phyloP scores from a whole-genome alignment of 345 rosid species.

The Fremontodendron californicum region DNA sequence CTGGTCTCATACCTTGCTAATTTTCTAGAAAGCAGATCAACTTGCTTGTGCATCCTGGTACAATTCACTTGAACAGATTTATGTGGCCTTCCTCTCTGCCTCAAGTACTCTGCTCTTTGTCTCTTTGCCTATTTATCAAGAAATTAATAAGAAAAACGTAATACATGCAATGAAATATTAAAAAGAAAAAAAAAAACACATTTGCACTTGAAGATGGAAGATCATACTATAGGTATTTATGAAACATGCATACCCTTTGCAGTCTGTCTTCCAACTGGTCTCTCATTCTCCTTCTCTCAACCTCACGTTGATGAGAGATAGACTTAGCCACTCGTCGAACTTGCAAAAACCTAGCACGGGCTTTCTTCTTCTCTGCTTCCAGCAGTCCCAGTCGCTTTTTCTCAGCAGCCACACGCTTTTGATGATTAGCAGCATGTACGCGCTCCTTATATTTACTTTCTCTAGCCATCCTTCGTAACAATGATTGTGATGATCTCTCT shows the following conservation, averaged over 20 bases:
- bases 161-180: background rate
- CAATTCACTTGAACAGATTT: slow-evolving; percentile 42
- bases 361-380: slow-evolving; percentile 89
- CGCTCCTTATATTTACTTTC: slow-evolving; percentile 91
- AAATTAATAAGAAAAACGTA: slow-evolving; percentile 10
- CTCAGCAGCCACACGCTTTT: slow-evolving; percentile 92
- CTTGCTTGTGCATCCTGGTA: slow-evolving; percentile 60
- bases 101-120: slow-evolving; percentile 83
- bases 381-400: slow-evolving; percentile 77
- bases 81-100: slow-evolving; percentile 65
- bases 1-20: slow-evolving; percentile 54
- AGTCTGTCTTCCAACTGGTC: slow-evolving; percentile 81
- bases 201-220: background rate
- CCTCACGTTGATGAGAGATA: slow-evolving; percentile 78
- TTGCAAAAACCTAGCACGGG: slow-evolving; percentile 68
- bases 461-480: slow-evolving; percentile 67
- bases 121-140: slow-evolving; percentile 62
- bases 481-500: slow-evolving; percentile 84
- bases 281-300: slow-evolving; percentile 77
- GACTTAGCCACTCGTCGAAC: slow-evolving; percentile 69
- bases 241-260: slow-evolving; percentile 57
- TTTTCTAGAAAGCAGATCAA: slow-evolving; percentile 71
- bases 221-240: background rate
- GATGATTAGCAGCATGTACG: slow-evolving; percentile 72
- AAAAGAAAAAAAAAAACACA: background rate